Percentiles rank a stretch among this genome's conserved stretches.
Conservation (phyloP, 208 protist species). For the Leishmania martiniquensis region DNA sequence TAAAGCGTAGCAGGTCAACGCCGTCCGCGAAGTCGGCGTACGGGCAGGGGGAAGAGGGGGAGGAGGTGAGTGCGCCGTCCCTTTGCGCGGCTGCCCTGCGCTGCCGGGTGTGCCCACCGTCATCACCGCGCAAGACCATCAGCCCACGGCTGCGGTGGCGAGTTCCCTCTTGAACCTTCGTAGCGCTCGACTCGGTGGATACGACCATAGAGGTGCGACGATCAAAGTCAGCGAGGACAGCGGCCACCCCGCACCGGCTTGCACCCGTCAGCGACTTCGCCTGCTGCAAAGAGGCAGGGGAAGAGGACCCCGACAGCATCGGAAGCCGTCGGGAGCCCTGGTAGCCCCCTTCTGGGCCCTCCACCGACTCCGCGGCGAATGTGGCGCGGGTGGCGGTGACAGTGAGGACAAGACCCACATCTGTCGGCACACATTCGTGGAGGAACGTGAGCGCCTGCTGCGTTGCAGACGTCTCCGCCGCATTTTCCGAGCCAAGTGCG, state of each 20-base stretch:
- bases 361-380: background rate
- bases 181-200: background rate
- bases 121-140: constrained; percentile 40
- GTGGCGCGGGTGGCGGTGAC: constrained; percentile 32
- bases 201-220: background rate
- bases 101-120: constrained; percentile 26
- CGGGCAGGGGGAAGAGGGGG: background rate
- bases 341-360: background rate
- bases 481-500: too few relatives aligned
- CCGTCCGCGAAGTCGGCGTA: constrained; percentile 21
- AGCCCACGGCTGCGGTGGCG: constrained; percentile 15
- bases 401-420: constrained; percentile 28
- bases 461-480: constrained; percentile 4
- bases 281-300: background rate
- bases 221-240: constrained; percentile 15
- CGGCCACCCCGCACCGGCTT: background rate
- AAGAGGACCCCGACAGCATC: background rate
- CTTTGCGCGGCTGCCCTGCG: background rate
- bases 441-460: constrained; percentile 22
- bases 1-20: constrained; percentile 12
- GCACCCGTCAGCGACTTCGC: constrained; percentile 18
- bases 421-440: background rate
- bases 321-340: background rate
- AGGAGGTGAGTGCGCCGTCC: background rate
- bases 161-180: background rate